Evolutionary conservation across 345 rosid species (phyloP).

Genomic region (Clarkia xantiana): DNA sequence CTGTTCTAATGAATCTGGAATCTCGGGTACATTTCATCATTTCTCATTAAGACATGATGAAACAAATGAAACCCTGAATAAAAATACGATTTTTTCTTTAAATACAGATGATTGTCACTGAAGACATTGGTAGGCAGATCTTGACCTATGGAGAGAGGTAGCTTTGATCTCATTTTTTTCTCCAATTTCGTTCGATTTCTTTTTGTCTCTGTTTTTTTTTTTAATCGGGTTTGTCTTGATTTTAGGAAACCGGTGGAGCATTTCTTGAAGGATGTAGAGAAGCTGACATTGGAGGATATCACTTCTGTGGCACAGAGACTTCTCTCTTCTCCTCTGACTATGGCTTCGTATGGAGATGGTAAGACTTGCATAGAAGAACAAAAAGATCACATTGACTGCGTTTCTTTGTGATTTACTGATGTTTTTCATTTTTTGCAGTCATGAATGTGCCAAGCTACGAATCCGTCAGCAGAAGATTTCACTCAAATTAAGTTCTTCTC

Average conservation of each 20-base stretch:
- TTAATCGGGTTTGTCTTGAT: background rate
- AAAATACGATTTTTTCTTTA: background rate
- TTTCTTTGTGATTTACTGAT: background rate
- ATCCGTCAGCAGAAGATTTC: conserved; percentile 41
- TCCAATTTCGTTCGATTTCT: background rate
- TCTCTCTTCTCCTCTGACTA: conserved; percentile 68
- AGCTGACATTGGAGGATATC: conserved; percentile 46
- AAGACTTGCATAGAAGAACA: conserved; percentile 3
- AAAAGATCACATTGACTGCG: background rate
- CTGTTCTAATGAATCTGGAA: conserved; percentile 82
- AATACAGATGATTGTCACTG: conserved; percentile 47
- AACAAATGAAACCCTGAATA: no score
- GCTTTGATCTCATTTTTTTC: background rate
- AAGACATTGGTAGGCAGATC: conserved; percentile 78
- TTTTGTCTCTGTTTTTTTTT: background rate
- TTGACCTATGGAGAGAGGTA: conserved; percentile 93
- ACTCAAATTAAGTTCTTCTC: conserved; percentile 8
- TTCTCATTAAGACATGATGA: no score
- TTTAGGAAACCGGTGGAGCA: conserved; percentile 58
- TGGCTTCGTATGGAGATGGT: conserved; percentile 91
- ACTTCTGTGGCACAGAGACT: conserved; percentile 32
- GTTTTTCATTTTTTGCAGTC: conserved; percentile 24
- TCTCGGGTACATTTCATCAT: conserved; percentile 35
- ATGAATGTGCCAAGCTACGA: conserved; percentile 55
- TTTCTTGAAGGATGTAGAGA: conserved; percentile 53